Evolutionary conservation across 2,329 filamentous ascomycete species (phyloP), one percentile per base, ranked within the genome.

Genomic region (Colletotrichum sp.): DNA sequence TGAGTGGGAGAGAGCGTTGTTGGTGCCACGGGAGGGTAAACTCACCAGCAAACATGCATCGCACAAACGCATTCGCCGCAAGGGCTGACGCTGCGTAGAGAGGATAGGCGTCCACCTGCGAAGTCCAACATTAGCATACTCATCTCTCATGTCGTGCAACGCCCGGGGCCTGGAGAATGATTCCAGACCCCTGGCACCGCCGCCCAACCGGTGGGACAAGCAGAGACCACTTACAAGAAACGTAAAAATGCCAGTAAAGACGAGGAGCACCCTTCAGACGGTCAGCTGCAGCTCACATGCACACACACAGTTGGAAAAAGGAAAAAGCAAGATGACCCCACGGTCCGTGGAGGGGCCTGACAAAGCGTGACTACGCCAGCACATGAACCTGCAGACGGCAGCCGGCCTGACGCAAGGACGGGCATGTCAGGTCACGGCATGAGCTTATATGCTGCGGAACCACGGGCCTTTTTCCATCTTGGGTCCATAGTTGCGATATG

Each of bases 221-320:
- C 39, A n/a, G 44, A 52, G n/a, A 8, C n/a, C 44, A 88, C 88
- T 86, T 84, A 96, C 95, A 78, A 98, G 87, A 86, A 98, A 98
- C 15, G 95, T 98, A 84, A 98, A 98, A 79, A 98, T 92, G 69
- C 95, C 95, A 72, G 92, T 93, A 85, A 95, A 98, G 34, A 94
- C 92, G 74, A 98, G 90, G 76, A 98, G 90, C 70, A 92, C 93
- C 69, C 94, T 95, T 69, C 55, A 79, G 78, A 77, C 79, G 80
- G 81, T 83, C 82, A 82, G 79, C 79, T 78, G 78, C 82, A 83
- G 79, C 78, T 80, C 80, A 59, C 69, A 70, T 77, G 72, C 75
- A 76, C 72, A 52, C 34, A 44, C 44, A 55, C 76, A 72, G 57
- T 55, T 72, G 52, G 62, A n/a, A 9, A 21, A 30, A 72, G 72